Evolutionary conservation across 75 land plant species (phyloP), one percentile per base, ranked within the genome.

Genomic region (Chamaecyparis obtusa): DNA sequence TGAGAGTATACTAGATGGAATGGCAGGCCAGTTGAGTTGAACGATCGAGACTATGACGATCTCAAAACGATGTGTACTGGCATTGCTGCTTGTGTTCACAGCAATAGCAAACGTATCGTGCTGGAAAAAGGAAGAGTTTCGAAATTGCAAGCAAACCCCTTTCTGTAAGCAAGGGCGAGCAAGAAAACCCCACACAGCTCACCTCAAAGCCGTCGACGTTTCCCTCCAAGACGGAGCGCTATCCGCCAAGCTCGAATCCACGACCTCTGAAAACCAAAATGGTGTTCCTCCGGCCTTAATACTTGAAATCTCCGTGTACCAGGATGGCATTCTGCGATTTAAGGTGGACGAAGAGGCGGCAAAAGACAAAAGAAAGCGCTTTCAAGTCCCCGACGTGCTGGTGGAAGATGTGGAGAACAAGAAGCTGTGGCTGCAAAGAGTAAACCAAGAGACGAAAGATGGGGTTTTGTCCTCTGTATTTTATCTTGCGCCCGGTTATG

Each of bases 61-160:
- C 7, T 27, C 69, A 64, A 64, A 64, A 64, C 69, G n/a, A 7
- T 27, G 30, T 64, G 69, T 5, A 19, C 0, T 21, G 27, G n/a
- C 27, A 21, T 64, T 27, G 69, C 1, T 64, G n/a, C n/a, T 64
- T 64, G 9, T 64, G 9, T 27, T 64, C 27, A 27, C 30, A 57
- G 64, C 64, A 21, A 21, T 17, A 19, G 64, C 24, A 27, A 64
- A 76, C 17, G 91, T 88, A 84, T 85, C 85, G 72, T 84, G 93
- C 17, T 98, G 96, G 95, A 97, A 97, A 88, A 93, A 92, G 56
- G 99, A 97, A 11, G 99, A 98, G 92, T 98, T 98, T 88, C 90
- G 95, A 27, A 94, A 86, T 89, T 98, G 99, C 90, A 88, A 95
- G 74, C 97, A 98, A 80, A 97, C 99, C 64, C 95, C 96, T 32